Base-by-base conservation (phyloP, 305 asterid species). In the Fraxinus velutina region DNA sequence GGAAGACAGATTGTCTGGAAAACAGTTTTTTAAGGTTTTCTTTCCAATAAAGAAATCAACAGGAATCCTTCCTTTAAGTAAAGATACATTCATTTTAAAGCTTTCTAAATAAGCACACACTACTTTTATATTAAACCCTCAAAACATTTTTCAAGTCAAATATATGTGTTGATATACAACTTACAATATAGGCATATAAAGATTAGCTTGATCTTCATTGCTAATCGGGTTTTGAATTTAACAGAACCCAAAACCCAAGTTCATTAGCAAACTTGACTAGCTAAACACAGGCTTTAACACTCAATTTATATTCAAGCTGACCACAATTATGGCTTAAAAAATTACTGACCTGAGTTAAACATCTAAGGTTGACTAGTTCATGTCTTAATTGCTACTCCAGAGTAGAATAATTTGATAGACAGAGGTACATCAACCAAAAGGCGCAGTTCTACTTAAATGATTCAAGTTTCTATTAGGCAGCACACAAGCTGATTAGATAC, bases 391-490 rank as follows among this genome's bases (percentile, higher is more conserved):
- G 68, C 12, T 57, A 32, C 36, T 32, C 36, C 36, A 34, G 77
- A 22, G 64, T 12, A 1, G 34, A 7, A 13, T 60, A 60, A 60
- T 60, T 60, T 21, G 70, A 8, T 19, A 21, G 70, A 60, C 70
- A 2, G 70, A 60, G 70, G 70, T 21, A 7, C 29, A 60, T 22
- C 15, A 62, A 62, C 71, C 71, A 62, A 62, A 62, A 62, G 5
- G 13, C 15, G 30, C n/a, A 62, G 71, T 62, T 22, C 32, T 62
- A 29, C 32, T 64, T 44, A 21, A 39, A 64, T 75, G 5, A 13
- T 13, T 33, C 55, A 33, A 73, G 78, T 75, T n/a, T 79, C 52
- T n/a, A 12, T 10, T 12, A 83, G 64, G 64, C 76, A 62, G 71
- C 79, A 64, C 34, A 39, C 13, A 74, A 73, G 34, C n/a, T 10